A percentile compares a stretch with the other conserved stretches of the same genome.
Conservation (phyloP, 768 basidiomycete species). For the Sporobolomyces roseus region DNA sequence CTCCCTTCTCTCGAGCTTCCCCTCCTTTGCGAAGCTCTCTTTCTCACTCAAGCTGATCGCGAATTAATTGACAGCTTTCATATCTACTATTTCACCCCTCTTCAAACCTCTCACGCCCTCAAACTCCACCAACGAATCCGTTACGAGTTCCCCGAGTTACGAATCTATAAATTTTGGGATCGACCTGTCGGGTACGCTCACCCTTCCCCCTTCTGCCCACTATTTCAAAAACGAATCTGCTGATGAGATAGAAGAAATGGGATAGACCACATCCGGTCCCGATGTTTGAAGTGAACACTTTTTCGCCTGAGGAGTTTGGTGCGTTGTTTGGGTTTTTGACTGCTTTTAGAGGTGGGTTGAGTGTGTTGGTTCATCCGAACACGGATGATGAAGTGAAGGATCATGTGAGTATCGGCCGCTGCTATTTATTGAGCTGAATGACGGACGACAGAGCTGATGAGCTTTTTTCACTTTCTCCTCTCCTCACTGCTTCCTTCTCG, state of each 20-base stretch:
- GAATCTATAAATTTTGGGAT: constrained; percentile 40
- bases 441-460: not conserved
- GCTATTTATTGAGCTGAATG: not conserved
- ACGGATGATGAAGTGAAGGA: constrained; percentile 29
- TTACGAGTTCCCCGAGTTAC: constrained; percentile 40
- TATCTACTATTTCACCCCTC: constrained; percentile 14
- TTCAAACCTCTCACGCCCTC: constrained; percentile 26
- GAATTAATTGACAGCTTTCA: constrained; percentile 2
- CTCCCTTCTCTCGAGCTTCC: not conserved
- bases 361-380: constrained; percentile 35
- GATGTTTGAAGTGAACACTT: constrained; percentile 40
- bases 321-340: constrained; percentile 38
- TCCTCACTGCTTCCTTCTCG: not conserved
- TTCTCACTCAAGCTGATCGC: not conserved
- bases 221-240: not conserved
- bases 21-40: too few species aligned
- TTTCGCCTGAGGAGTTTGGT: constrained; percentile 36
- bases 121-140: constrained; percentile 40
- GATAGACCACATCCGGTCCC: constrained; percentile 31
- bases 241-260: not conserved
- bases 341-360: constrained; percentile 33
- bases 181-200: constrained; percentile 19
- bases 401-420: constrained; percentile 12
- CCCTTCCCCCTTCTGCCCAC: not conserved
- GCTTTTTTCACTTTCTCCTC: not conserved